Percentiles rank a stretch among this genome's conserved stretches.
Evolutionary conservation across 495 filamentous ascomycete species (phyloP).

Genomic region (Aspergillus campestris): DNA sequence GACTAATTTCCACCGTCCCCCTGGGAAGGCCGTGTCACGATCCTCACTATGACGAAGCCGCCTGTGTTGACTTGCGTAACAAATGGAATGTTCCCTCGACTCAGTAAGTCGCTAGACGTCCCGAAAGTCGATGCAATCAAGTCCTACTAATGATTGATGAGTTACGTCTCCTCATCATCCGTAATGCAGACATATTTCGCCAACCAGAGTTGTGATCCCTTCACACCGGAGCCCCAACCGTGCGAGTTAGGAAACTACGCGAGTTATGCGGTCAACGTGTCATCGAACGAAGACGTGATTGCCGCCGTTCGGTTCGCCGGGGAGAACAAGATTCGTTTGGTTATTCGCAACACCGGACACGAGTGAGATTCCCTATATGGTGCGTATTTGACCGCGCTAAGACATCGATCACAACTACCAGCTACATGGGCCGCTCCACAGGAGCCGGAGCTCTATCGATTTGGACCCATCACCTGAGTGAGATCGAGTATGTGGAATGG

Average conservation of each 20-base stretch:
- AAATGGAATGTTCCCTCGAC: slow-evolving; percentile 22
- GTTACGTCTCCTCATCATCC: slow-evolving; percentile 28
- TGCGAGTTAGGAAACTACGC: slow-evolving; percentile 55
- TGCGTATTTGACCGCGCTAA: background rate
- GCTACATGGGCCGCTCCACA: slow-evolving; percentile 50
- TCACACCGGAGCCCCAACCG: slow-evolving; percentile 28
- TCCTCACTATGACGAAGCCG: slow-evolving; percentile 21
- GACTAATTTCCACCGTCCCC: slow-evolving; percentile 38
- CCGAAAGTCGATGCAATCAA: background rate
- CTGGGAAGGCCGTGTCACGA: slow-evolving; percentile 39
- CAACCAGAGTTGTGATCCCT: slow-evolving; percentile 50
- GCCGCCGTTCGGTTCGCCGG: slow-evolving; percentile 44
- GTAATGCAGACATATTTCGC: slow-evolving; percentile 37
- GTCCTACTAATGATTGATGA: slow-evolving; percentile 3
- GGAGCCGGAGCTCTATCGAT: slow-evolving; percentile 46
- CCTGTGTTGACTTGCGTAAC: slow-evolving; percentile 18
- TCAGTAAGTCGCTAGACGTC: slow-evolving; percentile 18
- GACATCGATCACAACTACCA: background rate
- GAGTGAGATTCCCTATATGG: slow-evolving; percentile 28
- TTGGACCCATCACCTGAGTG: slow-evolving; percentile 53
- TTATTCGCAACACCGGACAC: slow-evolving; percentile 59
- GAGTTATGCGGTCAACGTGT: slow-evolving; percentile 42
- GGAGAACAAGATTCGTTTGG: slow-evolving; percentile 50
- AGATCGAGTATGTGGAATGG: slow-evolving; percentile 34
- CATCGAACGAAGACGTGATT: slow-evolving; percentile 24